Conservation (phyloP, 352 stramenopile genomes). For the Phytophthora boehmeriae region DNA sequence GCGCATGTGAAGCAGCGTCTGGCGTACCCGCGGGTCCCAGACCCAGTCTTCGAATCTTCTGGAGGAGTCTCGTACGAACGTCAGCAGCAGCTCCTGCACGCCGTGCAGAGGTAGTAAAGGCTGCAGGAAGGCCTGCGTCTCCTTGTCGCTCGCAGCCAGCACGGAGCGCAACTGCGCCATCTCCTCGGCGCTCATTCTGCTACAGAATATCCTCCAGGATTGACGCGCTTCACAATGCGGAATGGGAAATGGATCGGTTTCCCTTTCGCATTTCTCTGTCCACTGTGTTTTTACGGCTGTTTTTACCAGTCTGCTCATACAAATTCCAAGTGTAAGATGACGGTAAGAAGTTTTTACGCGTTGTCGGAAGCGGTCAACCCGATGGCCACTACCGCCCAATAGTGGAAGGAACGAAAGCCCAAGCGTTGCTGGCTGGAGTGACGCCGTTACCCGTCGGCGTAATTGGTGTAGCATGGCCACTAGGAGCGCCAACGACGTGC, state of each 20-base stretch:
- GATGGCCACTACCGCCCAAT: background rate
- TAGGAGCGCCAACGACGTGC: slow-evolving; percentile 12
- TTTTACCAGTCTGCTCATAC: background rate
- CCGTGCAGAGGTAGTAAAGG: slow-evolving; percentile 62
- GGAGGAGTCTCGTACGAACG: slow-evolving; percentile 65
- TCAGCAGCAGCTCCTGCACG: slow-evolving; percentile 74
- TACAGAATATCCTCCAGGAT: no score
- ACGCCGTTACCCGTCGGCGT: background rate
- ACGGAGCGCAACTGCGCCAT: slow-evolving; percentile 42
- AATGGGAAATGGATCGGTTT: background rate
- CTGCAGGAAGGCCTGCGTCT: slow-evolving; percentile 60
- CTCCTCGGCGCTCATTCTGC: slow-evolving; percentile 29
- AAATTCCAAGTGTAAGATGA: no score
- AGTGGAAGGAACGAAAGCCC: background rate
- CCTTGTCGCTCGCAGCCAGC: slow-evolving; percentile 49
- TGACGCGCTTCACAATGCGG: background rate
- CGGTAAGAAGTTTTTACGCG: background rate
- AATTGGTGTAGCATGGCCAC: slow-evolving; percentile 22
- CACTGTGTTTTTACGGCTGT: background rate
- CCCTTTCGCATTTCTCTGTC: background rate
- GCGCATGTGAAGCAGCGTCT: slow-evolving; percentile 58
- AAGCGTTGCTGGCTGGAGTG: background rate
- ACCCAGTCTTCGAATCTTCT: slow-evolving; percentile 78
- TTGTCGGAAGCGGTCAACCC: background rate
- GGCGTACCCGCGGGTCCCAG: slow-evolving; percentile 66